A percentile compares a stretch with the other conserved stretches of the same genome.
phyloP scores from a whole-genome alignment of 2,329 filamentous ascomycete genomes.

The Dactylellina drechsleri region DNA sequence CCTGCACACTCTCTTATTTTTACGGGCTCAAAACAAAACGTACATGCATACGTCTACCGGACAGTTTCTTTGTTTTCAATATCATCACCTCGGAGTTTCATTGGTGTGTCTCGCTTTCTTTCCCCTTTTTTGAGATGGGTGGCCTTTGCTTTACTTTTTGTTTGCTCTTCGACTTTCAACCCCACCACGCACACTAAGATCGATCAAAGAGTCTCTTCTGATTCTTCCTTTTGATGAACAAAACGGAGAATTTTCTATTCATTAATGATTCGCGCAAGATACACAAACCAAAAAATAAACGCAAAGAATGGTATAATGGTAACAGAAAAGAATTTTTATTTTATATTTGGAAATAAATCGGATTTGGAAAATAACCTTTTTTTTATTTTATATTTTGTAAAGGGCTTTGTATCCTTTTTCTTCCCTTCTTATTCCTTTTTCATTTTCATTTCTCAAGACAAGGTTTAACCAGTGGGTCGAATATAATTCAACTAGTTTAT shows the following conservation, averaged over 20 bases:
- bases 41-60: conserved; percentile 47
- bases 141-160: conserved; percentile 17
- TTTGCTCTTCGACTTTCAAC: neutral
- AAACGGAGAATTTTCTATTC: conserved; percentile 2
- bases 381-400: neutral
- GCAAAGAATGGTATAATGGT: neutral
- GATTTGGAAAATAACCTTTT: neutral
- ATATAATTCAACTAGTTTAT: too few species aligned
- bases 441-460: neutral
- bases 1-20: conserved; percentile 6
- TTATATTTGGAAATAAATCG: neutral
- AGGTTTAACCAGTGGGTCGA: neutral
- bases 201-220: conserved; percentile 12
- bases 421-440: neutral
- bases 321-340: neutral
- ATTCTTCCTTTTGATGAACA: conserved; percentile 12
- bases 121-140: conserved; percentile 21
- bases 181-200: neutral
- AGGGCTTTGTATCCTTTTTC: conserved; percentile 6
- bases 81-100: conserved; percentile 47
- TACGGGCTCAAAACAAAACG: conserved; percentile 28
- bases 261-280: conserved; percentile 21
- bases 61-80: conserved; percentile 11
- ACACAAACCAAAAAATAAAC: conserved; percentile 18
- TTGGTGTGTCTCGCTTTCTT: conserved; percentile 29